Conservation (phyloP, 1,284 basidiomycete genomes). For the Malassezia equina region DNA sequence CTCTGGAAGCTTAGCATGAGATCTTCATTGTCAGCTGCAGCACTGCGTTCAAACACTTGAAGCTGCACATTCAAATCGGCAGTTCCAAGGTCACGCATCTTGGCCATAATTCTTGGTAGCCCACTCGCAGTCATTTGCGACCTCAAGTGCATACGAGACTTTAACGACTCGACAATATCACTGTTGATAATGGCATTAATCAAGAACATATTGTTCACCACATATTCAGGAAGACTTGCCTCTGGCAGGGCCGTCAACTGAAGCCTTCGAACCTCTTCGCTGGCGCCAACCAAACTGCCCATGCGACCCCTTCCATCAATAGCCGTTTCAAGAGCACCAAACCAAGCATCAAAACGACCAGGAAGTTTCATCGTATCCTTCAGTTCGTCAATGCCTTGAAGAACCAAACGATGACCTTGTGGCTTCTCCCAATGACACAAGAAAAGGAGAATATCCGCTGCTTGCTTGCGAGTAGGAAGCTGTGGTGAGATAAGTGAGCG, state of each 20-base stretch:
- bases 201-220: slow-evolving; percentile 36
- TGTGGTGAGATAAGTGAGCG: slow-evolving; percentile 75
- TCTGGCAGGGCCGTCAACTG: slow-evolving; percentile 57
- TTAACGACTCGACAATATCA: slow-evolving; percentile 51
- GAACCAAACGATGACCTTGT: slow-evolving; percentile 51
- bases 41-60: slow-evolving; percentile 57
- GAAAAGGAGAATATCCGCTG: slow-evolving; percentile 63
- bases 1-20: slow-evolving; percentile 69
- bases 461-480: slow-evolving; percentile 66
- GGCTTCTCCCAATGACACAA: slow-evolving; percentile 52
- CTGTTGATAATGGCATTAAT: slow-evolving; percentile 36
- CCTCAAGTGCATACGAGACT: slow-evolving; percentile 72
- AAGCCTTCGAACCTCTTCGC: slow-evolving; percentile 65
- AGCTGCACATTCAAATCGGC: slow-evolving; percentile 61
- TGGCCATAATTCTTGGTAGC: slow-evolving; percentile 62
- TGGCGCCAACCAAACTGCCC: slow-evolving; percentile 88
- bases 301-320: slow-evolving; percentile 80
- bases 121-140: slow-evolving; percentile 81
- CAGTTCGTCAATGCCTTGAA: slow-evolving; percentile 51
- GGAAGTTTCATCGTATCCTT: slow-evolving; percentile 30
- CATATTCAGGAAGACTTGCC: slow-evolving; percentile 60
- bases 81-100: slow-evolving; percentile 62
- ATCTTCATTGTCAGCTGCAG: slow-evolving; percentile 69
- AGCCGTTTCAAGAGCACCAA: slow-evolving; percentile 67
- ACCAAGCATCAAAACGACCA: slow-evolving; percentile 73